These are phyloP conservation scores for Penicillium maclennaniae DNA, from an alignment of 495 filamentous ascomycete genomes.

Conservation along the genomic window DNA sequence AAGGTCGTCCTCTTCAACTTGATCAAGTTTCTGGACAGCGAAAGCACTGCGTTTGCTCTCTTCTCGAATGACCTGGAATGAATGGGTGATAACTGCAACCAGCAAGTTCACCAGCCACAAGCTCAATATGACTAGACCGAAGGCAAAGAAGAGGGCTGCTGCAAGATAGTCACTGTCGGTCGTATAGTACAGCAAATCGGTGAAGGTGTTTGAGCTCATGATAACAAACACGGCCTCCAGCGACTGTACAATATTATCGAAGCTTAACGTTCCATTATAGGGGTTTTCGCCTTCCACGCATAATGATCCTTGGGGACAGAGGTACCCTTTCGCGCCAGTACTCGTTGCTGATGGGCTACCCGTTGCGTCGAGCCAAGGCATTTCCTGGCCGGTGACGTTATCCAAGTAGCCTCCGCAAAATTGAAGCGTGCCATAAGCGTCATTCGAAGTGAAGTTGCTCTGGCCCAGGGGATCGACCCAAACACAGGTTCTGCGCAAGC, in stretches of 20 bases:
- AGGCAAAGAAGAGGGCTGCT: conserved; percentile 78
- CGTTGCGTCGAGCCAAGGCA: conserved; percentile 62
- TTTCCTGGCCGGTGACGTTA: conserved; percentile 47
- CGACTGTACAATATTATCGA: conserved; percentile 90
- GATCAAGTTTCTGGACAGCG: conserved; percentile 64
- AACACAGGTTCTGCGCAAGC: conserved; percentile 79
- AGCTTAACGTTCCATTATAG: conserved; percentile 82
- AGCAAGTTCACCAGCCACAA: conserved; percentile 96
- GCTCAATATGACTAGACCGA: conserved; percentile 86
- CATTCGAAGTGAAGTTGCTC: conserved; percentile 38
- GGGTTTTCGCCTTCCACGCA: conserved; percentile 80
- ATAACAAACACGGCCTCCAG: conserved; percentile 96
- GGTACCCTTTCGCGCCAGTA: conserved; percentile 72
- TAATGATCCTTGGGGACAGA: conserved; percentile 77
- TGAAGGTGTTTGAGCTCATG: conserved; percentile 96
- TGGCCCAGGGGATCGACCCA: conserved; percentile 62
- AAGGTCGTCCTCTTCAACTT: conserved; percentile 32
- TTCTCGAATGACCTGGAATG: conserved; percentile 97
- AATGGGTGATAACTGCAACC: conserved; percentile 96
- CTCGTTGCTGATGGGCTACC: conserved; percentile 35
- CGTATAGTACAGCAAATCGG: conserved; percentile 89
- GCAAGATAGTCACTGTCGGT: conserved; percentile 87
- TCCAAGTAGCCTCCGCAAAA: conserved; percentile 85
- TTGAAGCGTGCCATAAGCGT: conserved; percentile 55
- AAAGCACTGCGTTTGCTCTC: conserved; percentile 94